phyloP scores from a whole-genome alignment of 495 filamentous ascomycete species.

The Paragyromitra xinjiangensis region DNA sequence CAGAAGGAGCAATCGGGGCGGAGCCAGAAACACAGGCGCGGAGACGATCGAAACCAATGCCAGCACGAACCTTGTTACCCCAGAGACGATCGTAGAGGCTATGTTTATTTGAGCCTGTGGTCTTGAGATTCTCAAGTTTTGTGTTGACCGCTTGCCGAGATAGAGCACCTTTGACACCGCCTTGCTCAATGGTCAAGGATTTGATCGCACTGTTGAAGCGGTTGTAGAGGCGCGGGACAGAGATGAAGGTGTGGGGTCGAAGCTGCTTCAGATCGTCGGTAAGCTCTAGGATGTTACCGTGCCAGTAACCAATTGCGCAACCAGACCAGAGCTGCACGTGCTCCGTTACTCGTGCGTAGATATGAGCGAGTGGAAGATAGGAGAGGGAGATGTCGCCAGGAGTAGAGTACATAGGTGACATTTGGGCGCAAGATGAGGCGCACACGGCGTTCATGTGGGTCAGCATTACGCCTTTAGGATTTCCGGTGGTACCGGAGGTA shows the following conservation, averaged over 20 bases:
- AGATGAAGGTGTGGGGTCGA: slow-evolving; percentile 82
- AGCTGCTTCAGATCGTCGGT: slow-evolving; percentile 92
- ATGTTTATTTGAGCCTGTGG: slow-evolving; percentile 81
- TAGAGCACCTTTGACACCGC: slow-evolving; percentile 82
- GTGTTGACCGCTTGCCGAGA: slow-evolving; percentile 79
- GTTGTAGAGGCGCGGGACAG: slow-evolving; percentile 91
- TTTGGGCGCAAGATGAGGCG: slow-evolving; percentile 69
- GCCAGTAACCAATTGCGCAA: slow-evolving; percentile 88
- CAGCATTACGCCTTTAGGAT: slow-evolving; percentile 91
- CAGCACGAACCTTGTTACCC: slow-evolving; percentile 84
- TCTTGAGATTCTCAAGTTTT: slow-evolving; percentile 81
- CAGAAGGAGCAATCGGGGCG: slow-evolving; percentile 85
- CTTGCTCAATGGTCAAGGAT: slow-evolving; percentile 76
- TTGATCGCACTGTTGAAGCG: slow-evolving; percentile 86
- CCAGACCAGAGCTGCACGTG: slow-evolving; percentile 77
- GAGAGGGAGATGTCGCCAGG: slow-evolving; percentile 73
- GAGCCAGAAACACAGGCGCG: slow-evolving; percentile 84
- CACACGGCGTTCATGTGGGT: slow-evolving; percentile 84
- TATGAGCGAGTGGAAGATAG: slow-evolving; percentile 94
- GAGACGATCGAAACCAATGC: slow-evolving; percentile 78
- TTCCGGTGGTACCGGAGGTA: slow-evolving; percentile 93
- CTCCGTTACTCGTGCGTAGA: slow-evolving; percentile 85
- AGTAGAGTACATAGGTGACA: slow-evolving; percentile 62
- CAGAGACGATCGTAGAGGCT: slow-evolving; percentile 90
- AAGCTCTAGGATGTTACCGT: slow-evolving; percentile 85